A percentile compares a stretch with the other conserved stretches of the same genome.
Conservation (phyloP, 176 grass and related monocot species). For the Paspalum notatum region DNA sequence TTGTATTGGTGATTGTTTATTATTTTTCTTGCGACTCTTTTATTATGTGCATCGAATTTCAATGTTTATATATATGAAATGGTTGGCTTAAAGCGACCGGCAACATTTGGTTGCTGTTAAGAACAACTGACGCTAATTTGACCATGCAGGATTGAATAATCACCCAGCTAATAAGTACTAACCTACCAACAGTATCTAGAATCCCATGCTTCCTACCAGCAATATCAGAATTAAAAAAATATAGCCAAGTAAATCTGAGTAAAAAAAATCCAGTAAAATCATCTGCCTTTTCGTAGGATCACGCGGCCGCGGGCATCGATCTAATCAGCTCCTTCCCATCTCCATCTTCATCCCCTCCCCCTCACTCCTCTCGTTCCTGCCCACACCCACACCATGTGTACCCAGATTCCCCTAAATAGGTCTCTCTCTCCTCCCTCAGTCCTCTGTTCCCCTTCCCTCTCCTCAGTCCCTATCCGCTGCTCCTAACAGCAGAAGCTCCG, state of each 20-base stretch:
- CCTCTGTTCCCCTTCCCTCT: constrained; percentile 16
- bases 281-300: constrained; percentile 23
- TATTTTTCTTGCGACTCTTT: neutral
- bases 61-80: neutral
- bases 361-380: constrained; percentile 5
- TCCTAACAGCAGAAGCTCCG: constrained; percentile 8
- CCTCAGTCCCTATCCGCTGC: constrained; percentile 34
- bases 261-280: constrained; percentile 28
- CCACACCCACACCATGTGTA: constrained; percentile 41
- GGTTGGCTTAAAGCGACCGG: neutral
- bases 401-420: constrained; percentile 49
- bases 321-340: constrained; percentile 1
- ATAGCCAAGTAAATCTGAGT: constrained; percentile 21
- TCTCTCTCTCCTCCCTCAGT: constrained; percentile 10
- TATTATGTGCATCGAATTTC: neutral
- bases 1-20: neutral
- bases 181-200: constrained; percentile 47
- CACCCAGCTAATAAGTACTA: constrained; percentile 20
- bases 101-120: neutral
- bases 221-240: constrained; percentile 16
- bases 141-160: constrained; percentile 23
- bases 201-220: constrained; percentile 34
- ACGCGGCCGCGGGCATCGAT: constrained; percentile 22
- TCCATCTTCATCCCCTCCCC: neutral
- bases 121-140: constrained; percentile 14